These are phyloP conservation scores for Sphagnurus paluster DNA, from an alignment of 1,284 basidiomycete genomes.

Conservation along the genomic window DNA sequence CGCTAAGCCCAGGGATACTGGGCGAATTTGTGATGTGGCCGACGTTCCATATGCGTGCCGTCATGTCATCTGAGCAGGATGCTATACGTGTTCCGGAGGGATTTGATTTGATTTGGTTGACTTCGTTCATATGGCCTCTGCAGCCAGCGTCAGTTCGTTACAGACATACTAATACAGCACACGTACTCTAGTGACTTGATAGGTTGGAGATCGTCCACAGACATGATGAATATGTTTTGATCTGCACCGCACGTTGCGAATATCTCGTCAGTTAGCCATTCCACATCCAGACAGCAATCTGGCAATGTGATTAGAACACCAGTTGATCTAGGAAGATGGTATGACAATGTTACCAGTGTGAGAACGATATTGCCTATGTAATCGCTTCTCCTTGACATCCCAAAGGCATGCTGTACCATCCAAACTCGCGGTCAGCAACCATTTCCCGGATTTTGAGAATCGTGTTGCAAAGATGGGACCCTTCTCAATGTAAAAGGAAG, in stretches of 20 bases:
- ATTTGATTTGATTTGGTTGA: constrained; percentile 78
- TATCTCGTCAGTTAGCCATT: constrained; percentile 73
- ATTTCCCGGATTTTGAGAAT: constrained; percentile 70
- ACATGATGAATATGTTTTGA: constrained; percentile 58
- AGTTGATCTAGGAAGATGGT: constrained; percentile 9
- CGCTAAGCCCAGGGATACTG: constrained; percentile 39
- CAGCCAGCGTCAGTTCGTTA: constrained; percentile 10
- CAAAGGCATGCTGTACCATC: constrained; percentile 77
- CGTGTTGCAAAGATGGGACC: constrained; percentile 74
- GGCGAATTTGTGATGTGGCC: constrained; percentile 32
- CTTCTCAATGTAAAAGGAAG: constrained; percentile 41
- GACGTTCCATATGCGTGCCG: constrained; percentile 76
- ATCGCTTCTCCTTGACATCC: constrained; percentile 64
- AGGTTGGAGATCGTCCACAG: constrained; percentile 49
- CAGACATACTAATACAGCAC: not conserved
- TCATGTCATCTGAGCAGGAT: constrained; percentile 79
- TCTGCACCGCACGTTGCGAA: constrained; percentile 80
- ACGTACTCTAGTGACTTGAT: constrained; percentile 60
- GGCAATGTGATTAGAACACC: constrained; percentile 15
- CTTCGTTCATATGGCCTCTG: constrained; percentile 76
- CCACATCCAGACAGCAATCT: constrained; percentile 80
- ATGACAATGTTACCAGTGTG: constrained; percentile 54
- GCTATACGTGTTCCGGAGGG: constrained; percentile 65
- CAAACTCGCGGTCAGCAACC: constrained; percentile 70
- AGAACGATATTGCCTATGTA: constrained; percentile 61